These are phyloP conservation scores for Rhodamnia argentea DNA, from an alignment of 345 rosid genomes.

Conservation along the genomic window DNA sequence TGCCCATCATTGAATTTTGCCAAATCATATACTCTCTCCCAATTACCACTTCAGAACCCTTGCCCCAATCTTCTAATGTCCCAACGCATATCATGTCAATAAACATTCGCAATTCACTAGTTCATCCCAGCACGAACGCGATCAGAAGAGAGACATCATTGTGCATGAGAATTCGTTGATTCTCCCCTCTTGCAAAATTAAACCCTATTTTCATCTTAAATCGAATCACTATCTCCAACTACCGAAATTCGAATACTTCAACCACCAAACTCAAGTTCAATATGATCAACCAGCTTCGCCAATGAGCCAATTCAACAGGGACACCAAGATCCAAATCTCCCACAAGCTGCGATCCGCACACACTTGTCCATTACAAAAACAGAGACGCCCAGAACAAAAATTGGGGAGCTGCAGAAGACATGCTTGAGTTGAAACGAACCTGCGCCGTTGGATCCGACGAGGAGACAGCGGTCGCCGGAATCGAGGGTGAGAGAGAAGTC, in stretches of 20 bases:
- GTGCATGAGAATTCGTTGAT: background rate
- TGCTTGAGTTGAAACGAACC: constrained; percentile 23
- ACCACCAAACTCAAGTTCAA: background rate
- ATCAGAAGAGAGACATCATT: background rate
- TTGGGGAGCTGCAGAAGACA: background rate
- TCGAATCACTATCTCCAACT: background rate
- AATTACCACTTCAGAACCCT: background rate
- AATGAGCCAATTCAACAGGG: background rate
- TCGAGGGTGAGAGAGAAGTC: constrained; percentile 51
- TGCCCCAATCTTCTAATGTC: background rate
- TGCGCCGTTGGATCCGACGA: constrained; percentile 97
- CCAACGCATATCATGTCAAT: background rate
- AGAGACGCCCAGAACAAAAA: background rate
- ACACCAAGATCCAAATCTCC: background rate
- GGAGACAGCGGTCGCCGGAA: constrained; percentile 78
- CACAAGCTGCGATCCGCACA: background rate
- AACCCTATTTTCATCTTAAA: background rate
- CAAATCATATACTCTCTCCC: background rate
- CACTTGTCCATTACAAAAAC: background rate
- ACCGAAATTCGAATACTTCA: background rate
- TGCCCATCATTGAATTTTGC: background rate
- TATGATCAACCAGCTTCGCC: background rate
- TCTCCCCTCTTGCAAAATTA: background rate
- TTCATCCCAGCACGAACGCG: too few relatives aligned
- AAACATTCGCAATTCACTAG: background rate